phyloP scores from a whole-genome alignment of 345 rosid species.

The Sapria himalayana region DNA sequence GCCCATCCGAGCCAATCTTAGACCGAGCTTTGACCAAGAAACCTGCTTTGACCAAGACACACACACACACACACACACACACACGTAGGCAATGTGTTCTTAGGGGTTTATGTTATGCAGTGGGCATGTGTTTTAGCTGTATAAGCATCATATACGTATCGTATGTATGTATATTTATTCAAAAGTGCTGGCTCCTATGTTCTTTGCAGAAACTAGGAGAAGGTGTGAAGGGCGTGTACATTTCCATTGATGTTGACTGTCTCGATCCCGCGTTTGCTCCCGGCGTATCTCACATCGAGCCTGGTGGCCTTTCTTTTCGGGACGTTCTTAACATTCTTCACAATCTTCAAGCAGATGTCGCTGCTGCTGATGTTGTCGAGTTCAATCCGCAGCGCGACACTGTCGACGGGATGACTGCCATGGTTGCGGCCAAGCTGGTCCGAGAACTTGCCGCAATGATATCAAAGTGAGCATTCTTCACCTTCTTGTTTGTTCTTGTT shows the following conservation, averaged over 20 bases:
- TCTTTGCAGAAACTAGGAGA: conserved; percentile 77
- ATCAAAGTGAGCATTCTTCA: conserved; percentile 26
- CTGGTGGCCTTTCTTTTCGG: conserved; percentile 91
- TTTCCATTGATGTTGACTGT: conserved; percentile 80
- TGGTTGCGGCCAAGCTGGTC: conserved; percentile 97
- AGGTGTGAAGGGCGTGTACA: conserved; percentile 84
- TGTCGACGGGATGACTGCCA: conserved; percentile 94
- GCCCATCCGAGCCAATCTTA: no score
- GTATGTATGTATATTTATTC: no score
- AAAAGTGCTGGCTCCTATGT: background rate
- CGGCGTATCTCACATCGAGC: conserved; percentile 94
- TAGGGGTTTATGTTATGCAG: no score
- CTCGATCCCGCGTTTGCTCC: conserved; percentile 98
- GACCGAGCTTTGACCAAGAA: no score
- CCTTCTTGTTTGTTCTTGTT: no score
- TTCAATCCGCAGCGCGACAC: conserved; percentile 97
- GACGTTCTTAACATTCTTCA: conserved; percentile 83
- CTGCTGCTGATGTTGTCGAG: conserved; percentile 89
- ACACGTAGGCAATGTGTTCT: no score
- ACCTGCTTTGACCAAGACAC: no score
- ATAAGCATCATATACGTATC: no score
- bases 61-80: no score
- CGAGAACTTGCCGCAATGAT: conserved; percentile 84
- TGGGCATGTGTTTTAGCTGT: no score
- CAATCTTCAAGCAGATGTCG: conserved; percentile 65